Evolutionary conservation across 2,329 filamentous ascomycete genomes (phyloP).

Genomic region (Colletotrichum lupini): DNA sequence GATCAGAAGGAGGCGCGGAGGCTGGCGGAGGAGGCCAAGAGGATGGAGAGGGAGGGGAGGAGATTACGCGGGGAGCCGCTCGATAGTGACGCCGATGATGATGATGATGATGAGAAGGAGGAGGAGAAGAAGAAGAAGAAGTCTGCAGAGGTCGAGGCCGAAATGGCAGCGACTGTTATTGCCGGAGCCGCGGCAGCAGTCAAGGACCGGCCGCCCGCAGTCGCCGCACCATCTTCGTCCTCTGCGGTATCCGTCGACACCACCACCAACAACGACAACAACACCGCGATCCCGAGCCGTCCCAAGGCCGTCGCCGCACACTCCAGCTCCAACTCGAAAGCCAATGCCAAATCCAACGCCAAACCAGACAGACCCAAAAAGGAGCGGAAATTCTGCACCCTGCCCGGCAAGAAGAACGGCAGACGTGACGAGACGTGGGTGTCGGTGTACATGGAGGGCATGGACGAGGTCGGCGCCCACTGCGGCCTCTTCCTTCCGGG

Average conservation of each 20-base stretch:
- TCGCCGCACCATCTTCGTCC: slow-evolving; percentile 5
- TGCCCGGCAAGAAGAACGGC: slow-evolving; percentile 68
- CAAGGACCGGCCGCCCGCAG: slow-evolving; percentile 2
- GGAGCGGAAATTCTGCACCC: slow-evolving; percentile 81
- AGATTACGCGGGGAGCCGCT: slow-evolving; percentile 32
- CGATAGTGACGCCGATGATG: slow-evolving; percentile 4
- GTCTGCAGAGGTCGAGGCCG: slow-evolving; percentile 16
- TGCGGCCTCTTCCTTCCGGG: slow-evolving; percentile 82
- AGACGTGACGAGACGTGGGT: slow-evolving; percentile 79
- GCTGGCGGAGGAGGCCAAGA: slow-evolving; percentile 12
- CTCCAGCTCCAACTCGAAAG: background rate
- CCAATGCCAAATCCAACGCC: slow-evolving; percentile 26
- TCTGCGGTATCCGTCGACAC: slow-evolving; percentile 21
- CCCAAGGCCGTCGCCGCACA: background rate
- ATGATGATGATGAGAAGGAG: slow-evolving; percentile 12
- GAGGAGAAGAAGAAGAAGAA: slow-evolving; percentile 31
- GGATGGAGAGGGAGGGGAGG: slow-evolving; percentile 39
- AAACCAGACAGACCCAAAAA: slow-evolving; percentile 54
- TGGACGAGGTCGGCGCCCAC: slow-evolving; percentile 88
- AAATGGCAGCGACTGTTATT: slow-evolving; percentile 1
- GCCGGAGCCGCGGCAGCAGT: slow-evolving; percentile 18
- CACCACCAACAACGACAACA: background rate
- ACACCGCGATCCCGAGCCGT: background rate
- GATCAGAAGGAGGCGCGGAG: slow-evolving; percentile 24
- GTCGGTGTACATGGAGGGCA: slow-evolving; percentile 81